Evolutionary conservation across 2,329 filamentous ascomycete genomes (phyloP).

Genomic region (Ceratocystis albifundus): DNA sequence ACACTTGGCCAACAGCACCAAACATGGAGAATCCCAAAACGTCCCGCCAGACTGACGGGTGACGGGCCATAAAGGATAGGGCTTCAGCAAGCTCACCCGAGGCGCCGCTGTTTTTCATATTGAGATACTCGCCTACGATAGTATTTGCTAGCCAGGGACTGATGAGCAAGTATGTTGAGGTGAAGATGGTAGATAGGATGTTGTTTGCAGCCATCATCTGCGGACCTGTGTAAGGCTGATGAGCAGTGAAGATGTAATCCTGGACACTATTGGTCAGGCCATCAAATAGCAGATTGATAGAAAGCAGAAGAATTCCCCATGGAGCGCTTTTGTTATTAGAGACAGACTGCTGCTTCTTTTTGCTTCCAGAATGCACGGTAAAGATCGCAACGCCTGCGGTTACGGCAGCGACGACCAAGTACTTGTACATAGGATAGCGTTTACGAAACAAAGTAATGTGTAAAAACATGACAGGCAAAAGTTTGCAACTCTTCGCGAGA

Average conservation of each 20-base stretch:
- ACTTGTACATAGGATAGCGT: conserved; percentile 90
- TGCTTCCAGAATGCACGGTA: conserved; percentile 66
- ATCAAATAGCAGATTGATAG: conserved; percentile 87
- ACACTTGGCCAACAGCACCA: conserved; percentile 87
- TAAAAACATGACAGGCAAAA: conserved; percentile 95
- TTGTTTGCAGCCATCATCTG: conserved; percentile 99
- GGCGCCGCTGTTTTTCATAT: conserved; percentile 51
- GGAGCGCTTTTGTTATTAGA: conserved; percentile 42
- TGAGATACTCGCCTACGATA: conserved; percentile 50
- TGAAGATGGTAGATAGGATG: conserved; percentile 69
- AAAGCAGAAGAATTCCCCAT: conserved; percentile 74
- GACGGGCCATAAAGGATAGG: conserved; percentile 62
- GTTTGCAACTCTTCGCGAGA: conserved; percentile 94
- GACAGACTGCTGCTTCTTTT: conserved; percentile 36
- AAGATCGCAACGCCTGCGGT: conserved; percentile 90
- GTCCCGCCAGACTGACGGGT: conserved; percentile 75
- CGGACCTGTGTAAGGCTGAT: conserved; percentile 71
- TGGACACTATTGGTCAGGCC: conserved; percentile 94
- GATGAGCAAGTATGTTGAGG: conserved; percentile 60
- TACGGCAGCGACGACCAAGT: conserved; percentile 80
- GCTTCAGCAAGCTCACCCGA: conserved; percentile 73
- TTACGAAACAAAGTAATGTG: conserved; percentile 86
- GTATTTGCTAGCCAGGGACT: conserved; percentile 70
- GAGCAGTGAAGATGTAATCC: conserved; percentile 79
- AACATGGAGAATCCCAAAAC: conserved; percentile 82